Conservation (phyloP, 2,329 filamentous ascomycete species). For the Aschersonia sp. region DNA sequence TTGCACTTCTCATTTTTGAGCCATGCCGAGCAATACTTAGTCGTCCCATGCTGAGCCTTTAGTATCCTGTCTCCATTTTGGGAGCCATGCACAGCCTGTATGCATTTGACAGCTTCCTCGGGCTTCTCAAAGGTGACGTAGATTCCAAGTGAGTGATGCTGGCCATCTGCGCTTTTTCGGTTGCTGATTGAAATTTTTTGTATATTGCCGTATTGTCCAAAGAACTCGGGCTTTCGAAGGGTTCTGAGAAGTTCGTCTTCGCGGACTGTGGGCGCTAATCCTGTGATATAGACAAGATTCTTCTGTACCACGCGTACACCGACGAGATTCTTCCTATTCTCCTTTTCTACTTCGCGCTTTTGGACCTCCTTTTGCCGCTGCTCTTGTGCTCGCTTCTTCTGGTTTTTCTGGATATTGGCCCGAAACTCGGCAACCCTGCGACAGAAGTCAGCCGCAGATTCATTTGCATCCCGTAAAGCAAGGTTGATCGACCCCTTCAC, state of each 20-base stretch:
- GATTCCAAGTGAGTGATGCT: slow-evolving; percentile 83
- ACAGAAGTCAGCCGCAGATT: background rate
- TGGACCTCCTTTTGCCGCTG: slow-evolving; percentile 87
- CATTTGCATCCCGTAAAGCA: too few species aligned
- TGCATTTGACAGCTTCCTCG: slow-evolving; percentile 79
- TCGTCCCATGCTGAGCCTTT: slow-evolving; percentile 71
- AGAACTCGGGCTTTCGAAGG: slow-evolving; percentile 80
- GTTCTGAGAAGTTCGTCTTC: slow-evolving; percentile 89
- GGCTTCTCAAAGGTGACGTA: slow-evolving; percentile 97
- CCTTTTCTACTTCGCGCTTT: slow-evolving; percentile 89
- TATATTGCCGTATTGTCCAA: slow-evolving; percentile 96
- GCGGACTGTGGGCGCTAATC: slow-evolving; percentile 76
- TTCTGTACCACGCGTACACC: slow-evolving; percentile 95
- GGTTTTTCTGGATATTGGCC: slow-evolving; percentile 71
- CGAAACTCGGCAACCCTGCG: slow-evolving; percentile 58
- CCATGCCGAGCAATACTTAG: slow-evolving; percentile 97
- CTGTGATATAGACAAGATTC: slow-evolving; percentile 96
- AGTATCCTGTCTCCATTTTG: slow-evolving; percentile 78
- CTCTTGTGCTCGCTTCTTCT: slow-evolving; percentile 75
- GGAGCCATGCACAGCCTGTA: slow-evolving; percentile 82
- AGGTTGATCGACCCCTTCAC: too few species aligned
- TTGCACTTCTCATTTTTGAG: slow-evolving; percentile 87
- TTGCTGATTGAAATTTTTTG: slow-evolving; percentile 99
- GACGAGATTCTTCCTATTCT: slow-evolving; percentile 89
- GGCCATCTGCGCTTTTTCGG: slow-evolving; percentile 59